Base-by-base conservation (phyloP, 805 yeast species). In the Naumovozyma baii region DNA sequence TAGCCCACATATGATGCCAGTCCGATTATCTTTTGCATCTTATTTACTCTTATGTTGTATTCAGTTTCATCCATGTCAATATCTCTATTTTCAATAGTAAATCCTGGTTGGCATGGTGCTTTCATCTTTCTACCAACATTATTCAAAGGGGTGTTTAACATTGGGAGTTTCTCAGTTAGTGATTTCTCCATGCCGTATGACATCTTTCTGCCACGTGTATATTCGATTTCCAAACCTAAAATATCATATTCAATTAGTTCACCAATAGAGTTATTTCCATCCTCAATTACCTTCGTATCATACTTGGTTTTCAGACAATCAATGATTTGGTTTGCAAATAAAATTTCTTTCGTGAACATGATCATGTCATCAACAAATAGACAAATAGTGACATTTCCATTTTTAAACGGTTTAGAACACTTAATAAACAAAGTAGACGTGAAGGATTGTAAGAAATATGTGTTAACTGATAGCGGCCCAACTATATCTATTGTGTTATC, bases 1-100 rank as follows among this genome's bases (percentile, higher is more conserved):
- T 41, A 32, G 0, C 37, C 40, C 5, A 45, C 47, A 30, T 47
- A 47, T 9, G 46, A 45, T 36, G 41, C 44, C 16, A 39, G 26
- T 3, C 47, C 49, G 4, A 42, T 36, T 14, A 47, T 22, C 19
- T 30, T 34, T 35, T 45, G 44, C 34, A 44, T 29, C 40, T 40
- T 34, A 31, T 36, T 29, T 4, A 48, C 46, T 10, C 35, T 28
- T 14, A 16, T 41, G 5, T 35, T 31, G 25, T 36, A 45, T 19
- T 33, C 19, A 4, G 19, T 20, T 35, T 31, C 17, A 14, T 15
- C 20, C 8, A 25, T 14, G 2, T 12, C 10, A 15, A 25, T 26
- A 2, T 40, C 41, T 36, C 41, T 39, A 9, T 39, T 15, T 15
- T 38, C 30, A 5, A 46, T 37, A 14, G 26, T 33, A 10, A 30